Percentiles rank a stretch among this genome's conserved stretches.
Conservation (phyloP, 2,329 filamentous ascomycete species). For the Botrytis porri region DNA sequence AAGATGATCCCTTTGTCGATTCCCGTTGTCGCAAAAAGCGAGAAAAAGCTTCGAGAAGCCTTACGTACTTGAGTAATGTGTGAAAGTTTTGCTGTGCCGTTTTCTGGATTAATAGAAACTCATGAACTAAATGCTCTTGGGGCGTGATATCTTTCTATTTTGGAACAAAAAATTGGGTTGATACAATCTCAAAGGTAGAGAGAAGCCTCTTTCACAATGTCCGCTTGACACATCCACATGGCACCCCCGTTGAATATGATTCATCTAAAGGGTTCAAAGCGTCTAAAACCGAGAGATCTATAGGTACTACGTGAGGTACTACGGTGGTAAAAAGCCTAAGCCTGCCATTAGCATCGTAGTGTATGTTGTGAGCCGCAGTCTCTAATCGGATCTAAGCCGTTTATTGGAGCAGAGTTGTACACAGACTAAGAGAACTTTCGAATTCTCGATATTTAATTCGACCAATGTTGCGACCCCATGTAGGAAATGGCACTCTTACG, state of each 20-base stretch:
- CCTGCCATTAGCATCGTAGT: slow-evolving; percentile 6
- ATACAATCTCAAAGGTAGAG: slow-evolving; percentile 4
- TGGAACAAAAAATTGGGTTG: neutral
- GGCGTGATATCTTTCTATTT: neutral
- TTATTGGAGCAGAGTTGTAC: slow-evolving; percentile 16
- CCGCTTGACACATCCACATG: slow-evolving; percentile 26
- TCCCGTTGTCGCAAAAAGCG: neutral
- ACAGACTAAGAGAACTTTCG: neutral
- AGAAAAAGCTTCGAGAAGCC: slow-evolving; percentile 20
- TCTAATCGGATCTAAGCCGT: slow-evolving; percentile 32
- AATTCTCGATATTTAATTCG: slow-evolving; percentile 4
- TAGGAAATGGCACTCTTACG: neutral
- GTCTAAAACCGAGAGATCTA: slow-evolving; percentile 10
- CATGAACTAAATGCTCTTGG: neutral
- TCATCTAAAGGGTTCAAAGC: slow-evolving; percentile 1
- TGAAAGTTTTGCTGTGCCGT: neutral
- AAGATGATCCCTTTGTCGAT: slow-evolving; percentile 5
- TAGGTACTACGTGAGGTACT: neutral
- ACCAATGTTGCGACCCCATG: slow-evolving; percentile 1
- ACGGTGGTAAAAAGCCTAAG: slow-evolving; percentile 4
- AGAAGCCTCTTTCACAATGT: slow-evolving; percentile 3
- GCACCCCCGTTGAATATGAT: slow-evolving; percentile 23
- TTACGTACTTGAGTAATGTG: neutral
- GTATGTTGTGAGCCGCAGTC: slow-evolving; percentile 33
- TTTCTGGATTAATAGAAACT: neutral